Evolutionary conservation across 495 filamentous ascomycete species (phyloP), one percentile per base, ranked within the genome.

Genomic region (Cercophora samala): DNA sequence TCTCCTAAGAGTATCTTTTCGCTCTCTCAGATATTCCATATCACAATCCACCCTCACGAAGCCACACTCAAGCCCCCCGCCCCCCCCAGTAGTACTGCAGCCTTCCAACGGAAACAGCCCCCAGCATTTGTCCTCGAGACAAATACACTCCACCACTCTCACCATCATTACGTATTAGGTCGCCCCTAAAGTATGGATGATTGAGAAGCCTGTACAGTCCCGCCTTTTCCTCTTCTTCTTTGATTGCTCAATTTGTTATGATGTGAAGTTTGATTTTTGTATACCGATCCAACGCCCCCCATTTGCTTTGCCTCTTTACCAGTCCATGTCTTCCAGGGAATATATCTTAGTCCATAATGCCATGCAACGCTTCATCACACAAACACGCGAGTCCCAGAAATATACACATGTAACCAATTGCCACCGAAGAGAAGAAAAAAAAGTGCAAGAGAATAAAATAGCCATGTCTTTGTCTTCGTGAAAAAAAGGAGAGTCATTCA

Each of bases 311-410:
- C 62, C 55, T 29, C 60, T 19, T 29, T 32, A 53, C 15, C 26
- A 15, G 42, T 19, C 21, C 19, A 58, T 60, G n/a, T 56, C 21
- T 24, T 17, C 24, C 42, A 23, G 54, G 22, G 19, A 18, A 18
- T 58, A 60, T 58, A 53, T 63, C 65, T 69, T 62, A 24, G 52
- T 63, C 69, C 63, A 46, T 64, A 63, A 70, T 70, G 69, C 69
- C 69, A 68, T 70, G 69, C 65, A 70, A 62, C 63, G 65, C 62
- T 68, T 53, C 58, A 59, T 65, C 65, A 67, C 65, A 70, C 61
- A 65, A 68, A 37, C 64, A 70, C 42, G 25, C 46, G 65, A 32
- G 46, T 26, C 52, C 24, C 17, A 46, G 37, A 46, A 46, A 46
- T 46, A 46, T 46, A 46, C 37, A 46, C 37, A 17, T 46, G 8